A percentile compares a stretch with the other conserved stretches of the same genome.
phyloP scores from a whole-genome alignment of 768 basidiomycete genomes.

The Tremella mesenterica region DNA sequence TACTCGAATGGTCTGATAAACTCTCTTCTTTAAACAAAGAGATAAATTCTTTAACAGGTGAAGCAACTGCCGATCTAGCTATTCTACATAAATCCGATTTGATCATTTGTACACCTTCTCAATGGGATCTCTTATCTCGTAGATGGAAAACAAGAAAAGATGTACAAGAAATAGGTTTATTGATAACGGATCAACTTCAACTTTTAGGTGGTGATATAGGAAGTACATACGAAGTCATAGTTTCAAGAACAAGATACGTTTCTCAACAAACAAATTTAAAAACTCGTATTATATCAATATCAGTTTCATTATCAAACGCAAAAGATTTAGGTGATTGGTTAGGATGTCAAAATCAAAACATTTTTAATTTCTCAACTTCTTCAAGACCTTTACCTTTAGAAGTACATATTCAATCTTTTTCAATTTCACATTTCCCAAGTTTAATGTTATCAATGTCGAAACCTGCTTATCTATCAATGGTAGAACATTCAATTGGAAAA shows the following conservation, averaged over 20 bases:
- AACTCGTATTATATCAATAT: slow-evolving; percentile 88
- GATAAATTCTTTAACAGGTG: slow-evolving; percentile 86
- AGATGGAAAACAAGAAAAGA: slow-evolving; percentile 96
- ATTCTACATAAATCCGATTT: slow-evolving; percentile 84
- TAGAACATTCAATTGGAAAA: slow-evolving; percentile 73
- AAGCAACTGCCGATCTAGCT: slow-evolving; percentile 82
- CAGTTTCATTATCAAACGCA: slow-evolving; percentile 91
- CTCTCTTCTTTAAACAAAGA: slow-evolving; percentile 80
- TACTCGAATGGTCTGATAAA: slow-evolving; percentile 79
- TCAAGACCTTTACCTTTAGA: slow-evolving; percentile 97
- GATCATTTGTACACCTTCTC: slow-evolving; percentile 79
- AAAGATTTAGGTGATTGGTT: slow-evolving; percentile 97
- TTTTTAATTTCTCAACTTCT: slow-evolving; percentile 97
- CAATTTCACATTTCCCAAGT: slow-evolving; percentile 94
- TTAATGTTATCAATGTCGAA: slow-evolving; percentile 99
- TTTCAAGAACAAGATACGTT: slow-evolving; percentile 94
- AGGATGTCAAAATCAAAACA: slow-evolving; percentile 81
- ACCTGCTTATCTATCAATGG: slow-evolving; percentile 85
- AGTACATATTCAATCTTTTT: slow-evolving; percentile 91
- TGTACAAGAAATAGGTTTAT: slow-evolving; percentile 80
- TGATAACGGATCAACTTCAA: slow-evolving; percentile 94
- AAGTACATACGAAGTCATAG: slow-evolving; percentile 89
- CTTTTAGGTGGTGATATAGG: slow-evolving; percentile 90
- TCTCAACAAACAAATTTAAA: slow-evolving; percentile 85
- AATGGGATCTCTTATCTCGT: slow-evolving; percentile 94